phyloP scores from a whole-genome alignment of 257 asterid genomes.

The Solanum chmielewskii region DNA sequence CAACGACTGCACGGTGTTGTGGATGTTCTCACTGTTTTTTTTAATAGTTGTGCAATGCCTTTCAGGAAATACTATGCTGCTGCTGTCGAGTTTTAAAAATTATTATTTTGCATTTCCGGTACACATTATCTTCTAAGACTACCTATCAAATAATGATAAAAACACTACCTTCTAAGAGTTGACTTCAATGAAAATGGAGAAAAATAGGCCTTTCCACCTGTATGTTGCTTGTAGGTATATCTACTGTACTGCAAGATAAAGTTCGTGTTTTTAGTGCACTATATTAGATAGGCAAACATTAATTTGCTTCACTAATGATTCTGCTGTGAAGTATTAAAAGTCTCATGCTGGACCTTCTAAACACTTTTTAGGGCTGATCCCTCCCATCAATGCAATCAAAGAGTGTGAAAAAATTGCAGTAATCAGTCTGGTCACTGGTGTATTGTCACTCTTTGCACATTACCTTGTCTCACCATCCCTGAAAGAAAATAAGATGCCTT shows the following conservation, averaged over 20 bases:
- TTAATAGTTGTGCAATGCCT: conserved; percentile 19
- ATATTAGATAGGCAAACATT: neutral
- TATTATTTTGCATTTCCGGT: neutral
- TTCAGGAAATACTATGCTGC: neutral
- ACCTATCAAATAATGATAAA: neutral
- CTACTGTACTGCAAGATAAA: neutral
- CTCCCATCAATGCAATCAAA: neutral
- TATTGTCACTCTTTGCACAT: neutral
- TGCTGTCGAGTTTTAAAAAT: neutral
- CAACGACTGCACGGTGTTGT: conserved; percentile 1
- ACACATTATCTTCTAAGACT: neutral
- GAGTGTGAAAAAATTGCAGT: neutral
- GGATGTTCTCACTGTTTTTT: conserved; percentile 16
- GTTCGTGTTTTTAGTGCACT: neutral
- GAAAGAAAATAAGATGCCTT: neutral
- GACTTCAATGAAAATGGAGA: neutral
- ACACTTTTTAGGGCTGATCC: conserved; percentile 10
- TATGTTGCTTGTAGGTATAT: neutral
- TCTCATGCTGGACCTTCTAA: neutral
- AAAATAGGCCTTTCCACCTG: neutral
- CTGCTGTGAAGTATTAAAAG: neutral
- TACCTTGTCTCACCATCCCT: neutral
- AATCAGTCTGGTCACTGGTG: neutral
- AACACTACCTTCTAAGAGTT: neutral
- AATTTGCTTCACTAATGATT: neutral